Conservation (phyloP, 306 rosid species). For the Carpinus viminea region DNA sequence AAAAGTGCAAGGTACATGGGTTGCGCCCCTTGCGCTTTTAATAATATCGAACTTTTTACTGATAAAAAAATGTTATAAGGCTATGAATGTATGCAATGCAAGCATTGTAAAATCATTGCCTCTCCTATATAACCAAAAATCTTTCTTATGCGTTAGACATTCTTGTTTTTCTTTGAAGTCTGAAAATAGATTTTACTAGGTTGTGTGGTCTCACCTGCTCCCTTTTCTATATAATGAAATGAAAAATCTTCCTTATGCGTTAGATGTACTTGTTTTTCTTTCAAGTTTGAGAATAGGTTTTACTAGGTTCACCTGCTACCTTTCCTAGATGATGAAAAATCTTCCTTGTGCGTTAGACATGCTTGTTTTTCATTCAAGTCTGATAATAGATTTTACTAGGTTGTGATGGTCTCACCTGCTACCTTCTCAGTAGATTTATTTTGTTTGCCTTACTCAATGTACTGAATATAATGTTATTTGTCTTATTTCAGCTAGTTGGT, state of each 20-base stretch:
- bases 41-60: too few species aligned
- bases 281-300: conserved; percentile 11
- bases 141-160: neutral
- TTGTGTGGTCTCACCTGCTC: neutral
- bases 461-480: conserved; percentile 26
- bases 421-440: conserved; percentile 12
- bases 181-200: conserved; percentile 3
- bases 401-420: neutral
- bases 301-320: conserved; percentile 5
- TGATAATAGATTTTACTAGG: conserved; percentile 7
- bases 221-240: neutral
- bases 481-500: conserved; percentile 62
- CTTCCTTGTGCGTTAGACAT: neutral
- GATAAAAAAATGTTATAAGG: neutral
- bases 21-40: too few species aligned
- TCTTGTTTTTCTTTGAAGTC: conserved; percentile 12
- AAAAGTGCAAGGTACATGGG: too few species aligned
- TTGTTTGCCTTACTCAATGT: conserved; percentile 15
- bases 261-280: conserved; percentile 4
- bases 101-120: neutral
- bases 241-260: neutral
- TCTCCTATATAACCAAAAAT: neutral
- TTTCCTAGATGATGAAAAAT: neutral
- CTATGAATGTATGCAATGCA: neutral
- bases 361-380: conserved; percentile 12